Conservation (phyloP, 2,329 filamentous ascomycete species). For the Alternaria atra region DNA sequence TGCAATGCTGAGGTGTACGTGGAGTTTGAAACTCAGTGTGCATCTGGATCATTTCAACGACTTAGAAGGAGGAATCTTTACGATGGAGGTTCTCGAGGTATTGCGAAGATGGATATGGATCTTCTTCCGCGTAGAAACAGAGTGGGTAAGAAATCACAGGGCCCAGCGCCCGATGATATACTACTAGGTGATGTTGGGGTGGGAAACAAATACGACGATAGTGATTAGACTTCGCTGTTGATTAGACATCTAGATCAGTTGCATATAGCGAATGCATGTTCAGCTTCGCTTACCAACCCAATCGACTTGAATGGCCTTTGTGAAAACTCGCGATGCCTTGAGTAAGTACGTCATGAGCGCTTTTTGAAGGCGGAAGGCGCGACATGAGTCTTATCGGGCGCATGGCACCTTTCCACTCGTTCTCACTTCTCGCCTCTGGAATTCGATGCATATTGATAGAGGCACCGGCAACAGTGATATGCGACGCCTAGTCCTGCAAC, state of each 20-base stretch:
- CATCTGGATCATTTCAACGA: constrained; percentile 85
- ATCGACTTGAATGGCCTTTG: not conserved
- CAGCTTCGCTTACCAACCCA: not conserved
- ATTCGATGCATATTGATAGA: not conserved
- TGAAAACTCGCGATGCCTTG: not conserved
- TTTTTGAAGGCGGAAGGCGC: not conserved
- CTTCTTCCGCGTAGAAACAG: constrained; percentile 92
- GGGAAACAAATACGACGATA: constrained; percentile 70
- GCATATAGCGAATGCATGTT: not conserved
- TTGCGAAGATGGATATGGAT: constrained; percentile 95
- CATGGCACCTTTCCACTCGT: not conserved
- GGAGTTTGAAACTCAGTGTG: constrained; percentile 86
- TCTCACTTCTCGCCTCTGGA: not conserved
- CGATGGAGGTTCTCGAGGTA: constrained; percentile 87
- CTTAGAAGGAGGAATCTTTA: constrained; percentile 86
- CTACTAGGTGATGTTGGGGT: constrained; percentile 71
- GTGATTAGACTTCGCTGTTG: constrained; percentile 44
- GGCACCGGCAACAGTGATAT: not conserved
- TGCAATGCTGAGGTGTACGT: constrained; percentile 84
- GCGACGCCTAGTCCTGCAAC: not conserved
- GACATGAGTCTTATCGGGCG: not conserved
- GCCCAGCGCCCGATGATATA: constrained; percentile 72
- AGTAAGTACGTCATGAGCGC: not conserved
- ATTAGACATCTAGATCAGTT: not conserved
- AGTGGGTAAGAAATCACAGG: constrained; percentile 74